A percentile compares a stretch with the other conserved stretches of the same genome.
Evolutionary conservation across 306 rosid genomes (phyloP).

Genomic region (Pterocarpus santalinus): DNA sequence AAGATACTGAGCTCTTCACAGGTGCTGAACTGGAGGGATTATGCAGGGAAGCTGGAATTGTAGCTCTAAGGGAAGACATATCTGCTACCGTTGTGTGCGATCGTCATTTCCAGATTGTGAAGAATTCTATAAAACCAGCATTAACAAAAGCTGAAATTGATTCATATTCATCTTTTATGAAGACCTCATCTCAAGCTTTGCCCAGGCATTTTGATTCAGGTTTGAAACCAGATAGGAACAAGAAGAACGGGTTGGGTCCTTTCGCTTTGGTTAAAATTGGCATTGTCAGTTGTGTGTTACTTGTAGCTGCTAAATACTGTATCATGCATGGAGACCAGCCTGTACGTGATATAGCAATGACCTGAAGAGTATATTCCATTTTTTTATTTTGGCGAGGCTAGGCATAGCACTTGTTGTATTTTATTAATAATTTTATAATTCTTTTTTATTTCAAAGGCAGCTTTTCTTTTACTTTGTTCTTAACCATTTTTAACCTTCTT

Average conservation of each 20-base stretch:
- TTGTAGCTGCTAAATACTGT: constrained; percentile 59
- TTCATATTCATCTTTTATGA: constrained; percentile 66
- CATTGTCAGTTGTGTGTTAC: constrained; percentile 46
- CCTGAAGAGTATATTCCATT: constrained; percentile 39
- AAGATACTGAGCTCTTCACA: constrained; percentile 81
- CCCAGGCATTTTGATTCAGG: constrained; percentile 44
- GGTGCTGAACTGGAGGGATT: constrained; percentile 92
- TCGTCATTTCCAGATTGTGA: constrained; percentile 74
- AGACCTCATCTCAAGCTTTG: constrained; percentile 53
- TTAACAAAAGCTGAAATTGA: constrained; percentile 63
- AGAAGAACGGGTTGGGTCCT: constrained; percentile 19
- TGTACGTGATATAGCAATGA: constrained; percentile 46
- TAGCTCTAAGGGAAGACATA: constrained; percentile 86
- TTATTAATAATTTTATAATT: background rate
- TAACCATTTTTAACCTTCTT: too few species aligned
- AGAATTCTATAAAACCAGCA: constrained; percentile 72
- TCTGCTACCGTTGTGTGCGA: constrained; percentile 64
- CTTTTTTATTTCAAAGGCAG: background rate
- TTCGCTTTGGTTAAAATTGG: constrained; percentile 52
- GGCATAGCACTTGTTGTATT: background rate
- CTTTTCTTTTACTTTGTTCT: background rate
- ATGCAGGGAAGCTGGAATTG: constrained; percentile 88
- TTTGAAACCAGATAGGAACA: constrained; percentile 17
- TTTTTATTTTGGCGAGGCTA: background rate
- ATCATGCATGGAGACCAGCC: constrained; percentile 41